These are phyloP conservation scores for Phialophora expanda DNA, from an alignment of 2,329 filamentous ascomycete species.

Conservation along the genomic window DNA sequence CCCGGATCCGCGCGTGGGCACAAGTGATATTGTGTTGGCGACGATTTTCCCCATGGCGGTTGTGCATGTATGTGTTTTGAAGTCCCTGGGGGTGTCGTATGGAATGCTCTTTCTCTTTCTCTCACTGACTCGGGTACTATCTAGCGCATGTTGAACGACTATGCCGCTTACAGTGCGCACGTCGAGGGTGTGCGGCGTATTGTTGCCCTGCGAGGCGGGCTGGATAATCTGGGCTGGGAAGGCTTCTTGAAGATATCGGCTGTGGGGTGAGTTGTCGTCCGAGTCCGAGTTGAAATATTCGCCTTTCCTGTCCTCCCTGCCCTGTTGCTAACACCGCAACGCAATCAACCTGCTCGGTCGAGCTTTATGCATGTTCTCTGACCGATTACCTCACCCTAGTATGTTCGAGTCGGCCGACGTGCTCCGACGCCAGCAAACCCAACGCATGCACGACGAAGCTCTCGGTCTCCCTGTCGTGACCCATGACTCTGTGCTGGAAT, in stretches of 20 bases:
- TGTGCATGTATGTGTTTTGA: constrained; percentile 13
- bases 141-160: constrained; percentile 19
- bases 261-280: constrained; percentile 4
- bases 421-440: constrained; percentile 10
- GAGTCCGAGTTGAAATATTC: not conserved
- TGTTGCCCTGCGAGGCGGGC: constrained; percentile 16
- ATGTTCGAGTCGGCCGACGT: constrained; percentile 20
- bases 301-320: not conserved
- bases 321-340: not conserved
- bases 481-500: constrained; percentile 2
- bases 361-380: not conserved
- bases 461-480: not conserved
- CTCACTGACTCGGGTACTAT: not conserved
- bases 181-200: constrained; percentile 20
- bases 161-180: constrained; percentile 10
- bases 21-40: constrained; percentile 20
- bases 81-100: no score
- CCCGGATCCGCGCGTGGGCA: constrained; percentile 6
- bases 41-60: constrained; percentile 20
- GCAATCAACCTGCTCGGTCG: not conserved
- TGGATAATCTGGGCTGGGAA: constrained; percentile 17
- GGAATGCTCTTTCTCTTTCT: no score
- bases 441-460: constrained; percentile 15
- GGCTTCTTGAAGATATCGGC: constrained; percentile 21
- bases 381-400: not conserved